phyloP scores from a whole-genome alignment of 805 yeast species.

The Phaffomyces opuntiae region DNA sequence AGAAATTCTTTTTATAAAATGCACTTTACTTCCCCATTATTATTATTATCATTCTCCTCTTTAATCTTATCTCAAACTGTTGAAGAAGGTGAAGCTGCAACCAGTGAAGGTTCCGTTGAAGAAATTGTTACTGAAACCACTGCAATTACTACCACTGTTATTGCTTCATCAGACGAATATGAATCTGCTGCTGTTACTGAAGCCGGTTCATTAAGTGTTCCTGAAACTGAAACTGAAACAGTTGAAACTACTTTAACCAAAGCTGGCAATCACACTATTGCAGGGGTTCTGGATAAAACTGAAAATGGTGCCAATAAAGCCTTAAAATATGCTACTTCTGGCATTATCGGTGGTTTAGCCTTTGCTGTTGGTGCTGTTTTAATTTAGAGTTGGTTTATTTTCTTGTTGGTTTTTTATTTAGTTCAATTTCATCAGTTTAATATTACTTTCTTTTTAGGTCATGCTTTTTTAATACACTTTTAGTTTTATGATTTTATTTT shows the following conservation, averaged over 20 bases:
- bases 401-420: not conserved
- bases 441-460: not conserved
- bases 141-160: slow-evolving; percentile 10
- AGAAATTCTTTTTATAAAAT: not conserved
- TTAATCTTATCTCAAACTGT: slow-evolving; percentile 19
- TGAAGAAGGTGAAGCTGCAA: slow-evolving; percentile 23
- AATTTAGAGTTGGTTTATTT: slow-evolving; percentile 3
- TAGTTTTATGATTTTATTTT: not conserved
- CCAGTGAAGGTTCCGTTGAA: slow-evolving; percentile 7
- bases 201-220: slow-evolving; percentile 16
- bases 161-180: not conserved
- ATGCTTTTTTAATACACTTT: not conserved
- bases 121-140: slow-evolving; percentile 18
- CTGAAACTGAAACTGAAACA: slow-evolving; percentile 28
- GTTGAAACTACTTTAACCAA: not conserved
- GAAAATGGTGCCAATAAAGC: slow-evolving; percentile 2
- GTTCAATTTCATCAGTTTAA: not conserved
- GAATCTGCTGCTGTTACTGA: slow-evolving; percentile 2
- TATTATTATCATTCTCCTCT: slow-evolving; percentile 7
- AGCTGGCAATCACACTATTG: slow-evolving; percentile 9
- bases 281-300: slow-evolving; percentile 32
- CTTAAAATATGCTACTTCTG: not conserved
- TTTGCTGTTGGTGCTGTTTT: slow-evolving; percentile 1
- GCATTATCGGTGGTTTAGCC: not conserved
- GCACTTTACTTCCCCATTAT: slow-evolving; percentile 5